Evolutionary conservation across 2,329 filamentous ascomycete genomes (phyloP), one percentile per base, ranked within the genome.

Genomic region (Cercospora canescens): DNA sequence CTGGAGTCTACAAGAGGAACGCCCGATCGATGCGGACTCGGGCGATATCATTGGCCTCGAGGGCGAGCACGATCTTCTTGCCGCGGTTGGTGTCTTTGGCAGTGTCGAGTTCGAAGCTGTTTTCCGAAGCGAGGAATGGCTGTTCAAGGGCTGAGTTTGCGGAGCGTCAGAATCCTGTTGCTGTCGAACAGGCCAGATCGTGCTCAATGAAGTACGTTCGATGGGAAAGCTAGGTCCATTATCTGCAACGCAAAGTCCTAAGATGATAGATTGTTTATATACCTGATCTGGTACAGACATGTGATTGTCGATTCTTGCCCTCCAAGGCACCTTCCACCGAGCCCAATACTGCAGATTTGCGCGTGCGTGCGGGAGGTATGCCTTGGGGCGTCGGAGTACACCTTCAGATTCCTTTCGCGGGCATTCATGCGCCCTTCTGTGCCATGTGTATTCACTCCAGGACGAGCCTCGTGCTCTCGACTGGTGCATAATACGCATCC

Each of bases 1-100:
- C 0, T 95, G 92, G 91, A 84, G 92, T 76, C 76, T 94, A 54
- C 88, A 92, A 71, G 91, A 94, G 80, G 89, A 92, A 81, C 84
- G 86, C 61, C 91, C 94, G 76, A 79, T 81, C 3, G 80, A 86
- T 70, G 79, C 86, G 72, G 88, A 90, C 72, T 77, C 87, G 64
- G 87, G 88, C 0, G 79, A 81, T 14, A 86, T 91, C 1, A 83
- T 79, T 4, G 91, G 92, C 0, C 78, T 94, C 56, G 88, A 91
- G 58, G 72, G 75, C 21, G 65, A 86, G 59, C 86, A 90, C 71
- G 91, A 94, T 76, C 69, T 94, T 64, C 88, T 87, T 73, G 89
- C 88, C 16, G 88, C 90, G 1, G 82, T 95, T 54, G 91, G 92
- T 1, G 85, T 88, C 12, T 93, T 89, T 76, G 88, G 89, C 2